A percentile compares a stretch with the other conserved stretches of the same genome.
phyloP scores from a whole-genome alignment of 2,329 filamentous ascomycete species.

The Pseudogymnoascus sp. region DNA sequence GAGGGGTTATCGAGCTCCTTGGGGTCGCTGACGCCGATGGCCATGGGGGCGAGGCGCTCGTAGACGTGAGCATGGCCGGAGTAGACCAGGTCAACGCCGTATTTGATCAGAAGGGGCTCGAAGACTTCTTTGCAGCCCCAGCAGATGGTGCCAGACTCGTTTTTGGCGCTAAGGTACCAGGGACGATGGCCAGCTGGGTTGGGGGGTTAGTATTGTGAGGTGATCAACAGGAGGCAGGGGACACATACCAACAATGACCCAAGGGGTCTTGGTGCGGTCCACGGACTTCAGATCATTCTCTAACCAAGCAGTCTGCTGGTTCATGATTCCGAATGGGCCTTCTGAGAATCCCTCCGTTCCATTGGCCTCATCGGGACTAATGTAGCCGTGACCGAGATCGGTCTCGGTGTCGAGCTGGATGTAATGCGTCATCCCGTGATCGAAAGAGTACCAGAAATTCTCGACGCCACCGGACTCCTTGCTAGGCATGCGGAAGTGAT shows the following conservation, averaged over 20 bases:
- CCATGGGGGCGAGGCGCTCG: conserved; percentile 28
- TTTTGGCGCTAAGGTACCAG: conserved; percentile 20
- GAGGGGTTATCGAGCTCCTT: conserved; percentile 17
- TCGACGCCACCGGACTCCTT: conserved; percentile 39
- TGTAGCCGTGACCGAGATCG: conserved; percentile 43
- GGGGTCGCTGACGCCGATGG: conserved; percentile 17
- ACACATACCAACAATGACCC: conserved; percentile 18
- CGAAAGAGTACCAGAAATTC: conserved; percentile 53
- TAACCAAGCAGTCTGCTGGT: conserved; percentile 40
- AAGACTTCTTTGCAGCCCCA: conserved; percentile 41
- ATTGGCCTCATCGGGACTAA: conserved; percentile 34
- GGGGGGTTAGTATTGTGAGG: not conserved
- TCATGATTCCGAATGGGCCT: conserved; percentile 38
- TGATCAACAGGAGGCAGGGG: not conserved
- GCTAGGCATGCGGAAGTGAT: conserved; percentile 46
- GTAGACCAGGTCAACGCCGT: conserved; percentile 41
- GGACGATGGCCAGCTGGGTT: conserved; percentile 20
- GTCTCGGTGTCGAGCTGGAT: conserved; percentile 51
- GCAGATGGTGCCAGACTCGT: conserved; percentile 15
- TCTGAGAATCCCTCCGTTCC: conserved; percentile 30
- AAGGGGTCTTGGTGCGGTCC: conserved; percentile 23
- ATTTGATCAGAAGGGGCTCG: conserved; percentile 36
- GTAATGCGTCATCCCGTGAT: conserved; percentile 49
- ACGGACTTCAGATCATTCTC: conserved; percentile 25
- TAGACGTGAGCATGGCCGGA: conserved; percentile 42